Evolutionary conservation across 495 filamentous ascomycete genomes (phyloP), one percentile per base, ranked within the genome.

Genomic region (Talaromyces thailandensis): DNA sequence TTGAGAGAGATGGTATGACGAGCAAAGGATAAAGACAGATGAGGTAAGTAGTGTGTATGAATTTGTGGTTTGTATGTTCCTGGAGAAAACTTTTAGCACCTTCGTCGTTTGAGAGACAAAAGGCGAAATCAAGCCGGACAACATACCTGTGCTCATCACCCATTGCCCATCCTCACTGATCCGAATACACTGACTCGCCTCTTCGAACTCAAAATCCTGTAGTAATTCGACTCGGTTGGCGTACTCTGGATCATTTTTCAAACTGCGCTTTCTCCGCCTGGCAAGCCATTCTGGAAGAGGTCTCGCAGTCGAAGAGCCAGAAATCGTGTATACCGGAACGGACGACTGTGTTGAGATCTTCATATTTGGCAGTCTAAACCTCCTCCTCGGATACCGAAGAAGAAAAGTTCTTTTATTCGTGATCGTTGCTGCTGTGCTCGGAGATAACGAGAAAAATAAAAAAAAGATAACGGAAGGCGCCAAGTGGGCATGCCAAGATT

Each of bases 141-240:
- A 82, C 71, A 75, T 84, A 82, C 93, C 94, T 65, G 93, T 95
- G 66, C 91, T 96, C 90, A 98, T 95, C 9, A 96, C 91, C 90
- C 94, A 99, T 68, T 98, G 87, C 37, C 93, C 93, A 83, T 99
- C 95, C 62, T 97, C 94, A 70, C 91, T 96, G 32, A 91, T 88
- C 35, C 91, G 80, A 53, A 99, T 82, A 71, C 93, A 97, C 52
- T 87, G 84, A 70, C 93, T 96, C n/a, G 95, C 92, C 73, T 99
- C 95, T 69, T 98, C 94, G 65, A 98, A 99, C 68, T 96, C 93
- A 70, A 99, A 99, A 69, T 98, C 93, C 69, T 99, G 95, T 25
- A 99, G 81, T 56, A 99, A 79, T 73, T 99, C 95, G 63, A 99
- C 88, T 58, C 94, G 88, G 70, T 91, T 96, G 60, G 91, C 86